These are phyloP conservation scores for Cystofilobasidium macerans DNA, from an alignment of 768 basidiomycete species.

Conservation along the genomic window DNA sequence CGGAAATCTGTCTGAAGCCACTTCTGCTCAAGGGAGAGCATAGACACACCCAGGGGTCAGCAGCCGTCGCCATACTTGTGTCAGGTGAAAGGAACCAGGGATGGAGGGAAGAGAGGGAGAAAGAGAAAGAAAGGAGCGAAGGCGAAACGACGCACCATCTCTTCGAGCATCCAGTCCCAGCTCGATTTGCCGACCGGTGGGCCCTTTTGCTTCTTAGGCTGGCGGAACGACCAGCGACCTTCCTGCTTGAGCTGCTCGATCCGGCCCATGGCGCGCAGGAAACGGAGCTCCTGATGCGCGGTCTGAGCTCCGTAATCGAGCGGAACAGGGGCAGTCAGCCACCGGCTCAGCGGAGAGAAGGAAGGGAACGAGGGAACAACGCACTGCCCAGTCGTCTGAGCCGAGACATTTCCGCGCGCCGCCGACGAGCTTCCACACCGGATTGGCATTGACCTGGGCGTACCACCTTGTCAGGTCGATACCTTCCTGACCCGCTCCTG, in stretches of 20 bases:
- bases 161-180: conserved; percentile 92
- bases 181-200: conserved; percentile 60
- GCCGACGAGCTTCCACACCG: conserved; percentile 57
- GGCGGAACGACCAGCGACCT: conserved; percentile 80
- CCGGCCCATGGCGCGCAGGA: conserved; percentile 68
- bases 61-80: too few species aligned
- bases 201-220: conserved; percentile 85
- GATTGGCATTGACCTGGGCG: conserved; percentile 63
- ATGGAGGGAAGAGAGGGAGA: not conserved
- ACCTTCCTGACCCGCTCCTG: conserved; percentile 21
- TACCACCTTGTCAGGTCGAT: conserved; percentile 55
- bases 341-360: not conserved
- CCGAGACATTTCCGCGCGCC: conserved; percentile 65
- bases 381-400: conserved; percentile 70
- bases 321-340: not conserved
- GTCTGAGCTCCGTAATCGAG: not conserved
- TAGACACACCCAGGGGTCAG: too few species aligned
- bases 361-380: conserved; percentile 32
- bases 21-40: conserved; percentile 47
- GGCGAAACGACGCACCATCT: conserved; percentile 81
- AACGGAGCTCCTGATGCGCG: conserved; percentile 64
- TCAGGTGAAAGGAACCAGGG: conserved; percentile 4
- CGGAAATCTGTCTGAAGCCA: conserved; percentile 95
- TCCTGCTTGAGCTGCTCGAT: conserved; percentile 71
- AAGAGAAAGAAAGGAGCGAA: not conserved